Base-by-base conservation (phyloP, 108 stramenopile species). In the Discostella pseudostelligera region DNA sequence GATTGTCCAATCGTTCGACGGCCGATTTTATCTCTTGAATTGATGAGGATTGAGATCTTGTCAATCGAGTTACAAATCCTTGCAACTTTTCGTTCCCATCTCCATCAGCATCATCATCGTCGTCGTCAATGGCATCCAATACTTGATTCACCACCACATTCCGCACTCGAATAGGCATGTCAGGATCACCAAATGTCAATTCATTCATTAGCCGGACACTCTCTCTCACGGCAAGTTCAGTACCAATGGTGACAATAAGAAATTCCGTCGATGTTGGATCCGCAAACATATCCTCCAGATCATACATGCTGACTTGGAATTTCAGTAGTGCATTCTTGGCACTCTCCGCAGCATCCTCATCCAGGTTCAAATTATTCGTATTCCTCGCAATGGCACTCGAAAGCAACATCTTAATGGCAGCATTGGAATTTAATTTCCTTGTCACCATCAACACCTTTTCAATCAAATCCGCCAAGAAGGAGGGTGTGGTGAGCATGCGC, bases 91-190 rank as follows among this genome's bases (percentile, higher is more conserved):
- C 51, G 2, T 43, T 59, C 21, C 56, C 53, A 7, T 37, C 44
- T 20, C 28, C 19, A 6, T 68, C 39, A 3, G 12, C 72, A 32
- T 60, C 60, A 45, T 11, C 42, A 12, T 43, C 42, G 12, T n/a
- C 9, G 14, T n/a, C 42, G 3, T n/a, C 42, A 12, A 43, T 8
- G n/a, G 42, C 9, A 24, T 74, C 81, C 61, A 96, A 56, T 1
- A 96, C 89, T 59, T 96, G 95, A 59, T 96, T 96, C 11, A 83
- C 87, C 1, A 96, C 84, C 4, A 96, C 77, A 29, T 88, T 92
- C 32, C 89, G 82, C 1, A 90, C 89, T 44, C 87, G 87, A 55
- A 94, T 86, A 8, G 87, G 87, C 87, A 93, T 85, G 49, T 93
- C 91, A 16, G 90, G 87, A 49, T 81, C 82, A 42, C 87, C 88